Conservation (phyloP, 257 asterid species). For the Solanum appendiculatum region DNA sequence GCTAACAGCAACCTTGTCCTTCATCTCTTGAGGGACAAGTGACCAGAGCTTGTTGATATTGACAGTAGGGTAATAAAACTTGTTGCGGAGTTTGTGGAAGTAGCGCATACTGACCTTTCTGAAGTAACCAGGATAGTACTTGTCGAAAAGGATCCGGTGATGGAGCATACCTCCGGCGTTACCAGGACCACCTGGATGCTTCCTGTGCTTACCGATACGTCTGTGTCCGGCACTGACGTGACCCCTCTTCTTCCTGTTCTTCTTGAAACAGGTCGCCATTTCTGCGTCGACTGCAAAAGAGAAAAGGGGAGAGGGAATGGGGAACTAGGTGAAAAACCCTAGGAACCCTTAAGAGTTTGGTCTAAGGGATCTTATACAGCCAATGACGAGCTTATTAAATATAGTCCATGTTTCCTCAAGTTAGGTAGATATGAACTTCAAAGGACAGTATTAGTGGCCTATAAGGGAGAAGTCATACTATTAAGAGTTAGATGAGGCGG, state of each 20-base stretch:
- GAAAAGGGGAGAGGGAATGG: not conserved
- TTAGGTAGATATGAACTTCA: too few relatives aligned
- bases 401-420: too few relatives aligned
- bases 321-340: not conserved
- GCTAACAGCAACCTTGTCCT: slow-evolving; percentile 37
- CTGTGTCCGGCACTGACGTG: slow-evolving; percentile 82
- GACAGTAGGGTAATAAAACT: slow-evolving; percentile 58
- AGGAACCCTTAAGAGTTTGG: too few relatives aligned
- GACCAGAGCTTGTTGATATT: slow-evolving; percentile 59
- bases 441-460: too few relatives aligned
- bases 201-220: slow-evolving; percentile 65
- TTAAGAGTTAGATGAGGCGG: too few relatives aligned
- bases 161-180: slow-evolving; percentile 82
- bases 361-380: too few relatives aligned
- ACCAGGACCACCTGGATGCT: slow-evolving; percentile 80
- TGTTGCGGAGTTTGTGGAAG: slow-evolving; percentile 51
- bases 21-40: slow-evolving; percentile 45
- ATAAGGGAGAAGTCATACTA: too few relatives aligned
- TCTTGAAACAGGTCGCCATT: slow-evolving; percentile 68
- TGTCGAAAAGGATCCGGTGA: slow-evolving; percentile 76
- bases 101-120: slow-evolving; percentile 70
- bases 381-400: too few relatives aligned
- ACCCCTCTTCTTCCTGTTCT: slow-evolving; percentile 78
- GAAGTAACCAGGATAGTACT: slow-evolving; percentile 67
- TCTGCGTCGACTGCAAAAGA: not conserved